Base-by-base conservation (phyloP, 306 rosid species). In the Argentina anserina region DNA sequence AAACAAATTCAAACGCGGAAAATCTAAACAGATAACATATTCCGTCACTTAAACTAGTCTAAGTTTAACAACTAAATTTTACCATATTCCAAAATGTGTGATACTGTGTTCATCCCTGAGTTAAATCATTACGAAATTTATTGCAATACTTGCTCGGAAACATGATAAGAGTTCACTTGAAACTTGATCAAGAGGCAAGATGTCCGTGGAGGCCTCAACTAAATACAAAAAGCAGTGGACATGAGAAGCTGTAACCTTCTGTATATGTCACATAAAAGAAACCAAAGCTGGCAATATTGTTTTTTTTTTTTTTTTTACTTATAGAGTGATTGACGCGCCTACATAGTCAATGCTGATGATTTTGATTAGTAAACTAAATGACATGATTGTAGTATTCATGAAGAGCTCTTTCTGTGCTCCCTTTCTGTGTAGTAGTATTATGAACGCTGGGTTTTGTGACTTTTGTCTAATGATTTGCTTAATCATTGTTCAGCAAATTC, bases 181-280 rank as follows among this genome's bases (percentile, higher is more conserved):
- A 29, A 21, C 33, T 23, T 3, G 0, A 3, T n/a, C n/a, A n/a
- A n/a, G n/a, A n/a, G n/a, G n/a, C 42, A 17, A 18, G 23, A 33
- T 17, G 41, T 61, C 67, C 43, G 43, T 61, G 67, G 42, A 61
- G 25, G 67, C 67, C 67, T 61, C n/a, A 17, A 61, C 42, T 61
- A 61, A 61, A 3, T 17, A 61, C 21, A 61, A 3, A 33, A 61
- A 3, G 42, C 43, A 18, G 40, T 31, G 65, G 65, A 17, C 65
- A 15, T 29, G 40, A 15, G 65, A 14, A 29, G 41, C 66, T 61
- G 25, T 31, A 60, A 14, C 39, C 23, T 2, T 31, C 23, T 29
- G 65, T 31, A 0, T 2, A 33, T 7, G 8, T 11, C 10, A 29
- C 18, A 13, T 6, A 29, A 2, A 5, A 13, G 1, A 28, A 28